Evolutionary conservation across 164 flowering plant species (phyloP).

Genomic region (Aristolochia californica): DNA sequence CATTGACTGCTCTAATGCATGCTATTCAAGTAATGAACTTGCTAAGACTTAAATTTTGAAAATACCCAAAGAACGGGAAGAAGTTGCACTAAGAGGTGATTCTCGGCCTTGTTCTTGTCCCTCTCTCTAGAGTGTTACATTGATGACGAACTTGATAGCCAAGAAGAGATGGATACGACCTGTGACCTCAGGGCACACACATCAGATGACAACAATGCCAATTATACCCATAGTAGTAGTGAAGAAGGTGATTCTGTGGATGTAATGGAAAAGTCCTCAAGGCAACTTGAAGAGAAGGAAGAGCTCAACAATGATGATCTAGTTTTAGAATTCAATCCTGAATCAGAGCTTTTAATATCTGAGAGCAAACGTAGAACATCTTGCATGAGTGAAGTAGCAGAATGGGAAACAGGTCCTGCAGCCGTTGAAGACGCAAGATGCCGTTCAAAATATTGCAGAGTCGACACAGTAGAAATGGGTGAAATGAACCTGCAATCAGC

Average conservation of each 20-base stretch:
- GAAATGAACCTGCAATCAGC: constrained; percentile 16
- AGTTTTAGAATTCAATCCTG: constrained; percentile 15
- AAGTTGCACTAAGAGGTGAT: constrained; percentile 25
- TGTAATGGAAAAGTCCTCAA: constrained; percentile 63
- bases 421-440: constrained; percentile 6
- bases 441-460: constrained; percentile 12
- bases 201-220: constrained; percentile 36
- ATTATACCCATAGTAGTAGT: constrained; percentile 26
- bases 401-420: constrained; percentile 12
- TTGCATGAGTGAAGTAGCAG: constrained; percentile 36
- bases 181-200: constrained; percentile 37
- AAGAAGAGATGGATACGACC: constrained; percentile 57
- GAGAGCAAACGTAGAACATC: constrained; percentile 33
- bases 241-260: constrained; percentile 30
- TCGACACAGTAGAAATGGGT: constrained; percentile 19
- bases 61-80: constrained; percentile 71
- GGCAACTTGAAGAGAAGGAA: constrained; percentile 40
- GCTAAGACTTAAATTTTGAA: constrained; percentile 74
- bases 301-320: constrained; percentile 1
- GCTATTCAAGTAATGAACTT: constrained; percentile 99
- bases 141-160: constrained; percentile 44
- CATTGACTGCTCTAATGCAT: constrained; percentile 90
- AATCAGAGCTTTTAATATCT: constrained; percentile 30
- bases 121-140: constrained; percentile 34
- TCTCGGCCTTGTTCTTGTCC: constrained; percentile 57